Evolutionary conservation across 2,329 filamentous ascomycete species (phyloP).

Genomic region (Coleophoma eucalyptorum): DNA sequence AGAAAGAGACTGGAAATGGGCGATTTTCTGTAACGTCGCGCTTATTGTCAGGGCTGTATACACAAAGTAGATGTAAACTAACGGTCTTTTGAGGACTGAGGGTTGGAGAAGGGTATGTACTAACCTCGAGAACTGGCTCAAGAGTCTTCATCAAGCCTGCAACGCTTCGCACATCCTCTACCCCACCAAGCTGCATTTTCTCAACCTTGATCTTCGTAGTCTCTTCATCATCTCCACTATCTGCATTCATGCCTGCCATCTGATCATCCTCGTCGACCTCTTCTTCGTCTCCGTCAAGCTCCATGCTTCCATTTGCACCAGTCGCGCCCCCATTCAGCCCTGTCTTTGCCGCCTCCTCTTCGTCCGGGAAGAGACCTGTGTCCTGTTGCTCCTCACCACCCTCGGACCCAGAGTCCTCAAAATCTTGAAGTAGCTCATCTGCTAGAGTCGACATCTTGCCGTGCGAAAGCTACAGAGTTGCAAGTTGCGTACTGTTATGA

Average conservation of each 20-base stretch:
- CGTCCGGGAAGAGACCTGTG: slow-evolving; percentile 36
- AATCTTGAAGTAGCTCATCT: slow-evolving; percentile 89
- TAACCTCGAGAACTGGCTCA: slow-evolving; percentile 78
- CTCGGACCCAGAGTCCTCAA: slow-evolving; percentile 81
- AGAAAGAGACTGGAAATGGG: slow-evolving; percentile 67
- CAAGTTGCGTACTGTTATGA: not conserved
- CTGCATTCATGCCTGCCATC: slow-evolving; percentile 40
- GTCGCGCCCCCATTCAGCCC: slow-evolving; percentile 26
- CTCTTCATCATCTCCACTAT: slow-evolving; percentile 55
- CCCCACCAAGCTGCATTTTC: slow-evolving; percentile 71
- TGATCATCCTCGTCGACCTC: slow-evolving; percentile 58
- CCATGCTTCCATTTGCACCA: slow-evolving; percentile 42
- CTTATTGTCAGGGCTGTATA: slow-evolving; percentile 65
- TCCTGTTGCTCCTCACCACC: slow-evolving; percentile 59
- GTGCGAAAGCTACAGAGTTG: not conserved
- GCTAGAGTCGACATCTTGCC: slow-evolving; percentile 78
- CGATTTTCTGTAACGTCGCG: slow-evolving; percentile 68
- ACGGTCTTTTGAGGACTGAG: slow-evolving; percentile 28
- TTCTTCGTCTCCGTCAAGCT: slow-evolving; percentile 58
- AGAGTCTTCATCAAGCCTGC: slow-evolving; percentile 78
- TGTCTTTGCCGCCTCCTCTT: slow-evolving; percentile 33
- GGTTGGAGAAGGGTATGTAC: slow-evolving; percentile 31
- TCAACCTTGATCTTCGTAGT: slow-evolving; percentile 76
- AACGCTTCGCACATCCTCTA: slow-evolving; percentile 77
- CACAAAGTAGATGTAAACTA: slow-evolving; percentile 60